A percentile compares a stretch with the other conserved stretches of the same genome.
Conservation (phyloP, 108 stramenopile species). For the Seminavis robusta region DNA sequence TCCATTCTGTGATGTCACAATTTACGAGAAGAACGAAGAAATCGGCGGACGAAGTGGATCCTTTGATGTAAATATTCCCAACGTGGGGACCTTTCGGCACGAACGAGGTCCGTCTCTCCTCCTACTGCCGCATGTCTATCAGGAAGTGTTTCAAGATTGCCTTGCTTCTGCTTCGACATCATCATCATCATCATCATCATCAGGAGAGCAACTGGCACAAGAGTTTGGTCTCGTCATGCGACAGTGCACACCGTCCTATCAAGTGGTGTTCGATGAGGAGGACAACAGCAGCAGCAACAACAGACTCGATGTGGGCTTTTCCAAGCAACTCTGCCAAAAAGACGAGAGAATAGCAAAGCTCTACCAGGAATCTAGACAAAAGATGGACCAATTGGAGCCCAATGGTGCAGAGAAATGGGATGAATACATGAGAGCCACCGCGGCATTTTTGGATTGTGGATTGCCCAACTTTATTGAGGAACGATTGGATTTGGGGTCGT, state of each 20-base stretch:
- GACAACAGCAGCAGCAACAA: too few relatives aligned
- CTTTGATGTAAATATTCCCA: conserved; percentile 42
- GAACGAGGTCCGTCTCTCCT: conserved; percentile 76
- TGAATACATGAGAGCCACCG: conserved; percentile 57
- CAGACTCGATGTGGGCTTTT: conserved; percentile 63
- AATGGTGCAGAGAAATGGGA: conserved; percentile 67
- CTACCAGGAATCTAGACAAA: conserved; percentile 36
- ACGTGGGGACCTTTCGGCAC: conserved; percentile 62
- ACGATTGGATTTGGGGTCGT: conserved; percentile 49
- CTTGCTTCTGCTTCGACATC: too few relatives aligned
- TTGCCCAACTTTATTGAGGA: conserved; percentile 86
- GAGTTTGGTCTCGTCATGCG: conserved; percentile 62
- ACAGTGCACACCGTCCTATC: conserved; percentile 76
- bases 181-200: too few relatives aligned
- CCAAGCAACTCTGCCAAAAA: too few relatives aligned
- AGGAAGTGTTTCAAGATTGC: conserved; percentile 54
- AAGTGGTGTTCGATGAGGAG: conserved; percentile 82
- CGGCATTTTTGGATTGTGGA: conserved; percentile 74
- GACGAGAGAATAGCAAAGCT: not conserved
- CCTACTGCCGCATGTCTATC: conserved; percentile 59
- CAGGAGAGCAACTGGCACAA: conserved; percentile 22
- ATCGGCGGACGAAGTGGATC: conserved; percentile 71
- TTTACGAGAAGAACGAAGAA: conserved; percentile 61
- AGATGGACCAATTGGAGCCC: conserved; percentile 54
- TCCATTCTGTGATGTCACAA: conserved; percentile 24